phyloP scores from a whole-genome alignment of 176 grass and related monocot genomes.

The Coix lacrymajobi region DNA sequence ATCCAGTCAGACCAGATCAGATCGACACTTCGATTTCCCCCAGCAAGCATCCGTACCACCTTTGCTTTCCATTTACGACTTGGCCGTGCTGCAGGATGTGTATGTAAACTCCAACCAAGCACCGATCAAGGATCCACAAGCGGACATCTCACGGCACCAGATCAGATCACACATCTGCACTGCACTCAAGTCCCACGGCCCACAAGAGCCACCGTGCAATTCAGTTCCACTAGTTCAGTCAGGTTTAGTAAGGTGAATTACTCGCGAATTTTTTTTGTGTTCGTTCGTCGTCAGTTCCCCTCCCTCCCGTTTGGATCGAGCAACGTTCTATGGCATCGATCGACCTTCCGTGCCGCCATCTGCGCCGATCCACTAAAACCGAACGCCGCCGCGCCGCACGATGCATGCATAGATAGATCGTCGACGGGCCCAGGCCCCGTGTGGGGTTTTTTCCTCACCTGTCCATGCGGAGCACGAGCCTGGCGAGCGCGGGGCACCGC shows the following conservation, averaged over 20 bases:
- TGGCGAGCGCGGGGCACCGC: conserved; percentile 43
- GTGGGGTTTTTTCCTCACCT: no score
- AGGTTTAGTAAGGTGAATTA: not conserved
- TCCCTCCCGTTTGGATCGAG: not conserved
- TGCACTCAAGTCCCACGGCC: not conserved
- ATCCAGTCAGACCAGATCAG: not conserved
- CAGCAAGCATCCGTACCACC: not conserved
- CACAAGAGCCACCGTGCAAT: not conserved
- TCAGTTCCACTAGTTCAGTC: not conserved
- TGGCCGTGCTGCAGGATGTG: not conserved
- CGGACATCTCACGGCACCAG: conserved; percentile 30
- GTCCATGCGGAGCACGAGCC: conserved; percentile 65
- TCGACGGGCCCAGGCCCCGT: no score
- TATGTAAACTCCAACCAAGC: not conserved
- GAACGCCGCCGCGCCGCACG: not conserved
- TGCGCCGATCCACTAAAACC: not conserved
- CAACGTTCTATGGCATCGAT: not conserved
- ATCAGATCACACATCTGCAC: conserved; percentile 27
- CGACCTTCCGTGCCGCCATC: not conserved
- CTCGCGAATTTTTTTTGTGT: not conserved
- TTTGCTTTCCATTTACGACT: not conserved
- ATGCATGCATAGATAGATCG: not conserved
- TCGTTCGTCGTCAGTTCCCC: not conserved
- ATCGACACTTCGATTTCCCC: not conserved
- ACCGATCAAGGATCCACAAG: conserved; percentile 27